Evolutionary conservation across 352 stramenopile species (phyloP), one percentile per base, ranked within the genome.

Genomic region (Globisporangium recalcitrans): DNA sequence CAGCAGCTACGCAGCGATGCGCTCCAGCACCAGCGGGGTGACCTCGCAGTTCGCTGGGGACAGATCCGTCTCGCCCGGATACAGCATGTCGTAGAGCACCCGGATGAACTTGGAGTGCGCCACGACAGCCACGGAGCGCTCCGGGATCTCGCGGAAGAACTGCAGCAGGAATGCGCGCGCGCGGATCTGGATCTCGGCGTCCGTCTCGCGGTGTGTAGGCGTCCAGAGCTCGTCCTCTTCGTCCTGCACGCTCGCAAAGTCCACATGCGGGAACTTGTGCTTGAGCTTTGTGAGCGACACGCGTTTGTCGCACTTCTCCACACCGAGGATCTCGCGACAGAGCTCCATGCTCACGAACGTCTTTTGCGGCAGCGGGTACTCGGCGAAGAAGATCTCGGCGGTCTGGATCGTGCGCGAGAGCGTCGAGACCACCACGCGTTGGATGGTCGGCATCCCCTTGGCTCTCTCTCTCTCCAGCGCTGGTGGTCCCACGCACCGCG

Each of bases 91-190:
- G 63, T 75, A 82, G 10, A 84, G 62, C 13, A 74, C 69, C 32
- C 75, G 70, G 59, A 92, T 90, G 62, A 90, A 92, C n/a, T 74
- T 81, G 10, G 79, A 87, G 65, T 92, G 83, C 4, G 76, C 76
- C 53, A 87, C 77, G 1, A 92, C 73, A 0, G 71, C 76, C 16
- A 90, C 78, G 47, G 84, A 71, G 13, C 58, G 68, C 65, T 92
- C 77, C 3, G 68, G 72, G 21, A 87, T 71, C 3, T 77, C 69
- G n/a, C 55, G 54, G 34, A 88, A 87, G 59, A 64, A 48, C 49
- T 58, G 59, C 49, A 34, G 27, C 22, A 90, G 57, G 58, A 92
- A 90, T 1, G 14, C 32, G 7, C 61, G 63, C 5, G 79, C 83
- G 3, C 83, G 77, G 29, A 67, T 47, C 29, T 78, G 62, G 40